Evolutionary conservation across 495 filamentous ascomycete genomes (phyloP).

Genomic region (Sordaria brevicollis): DNA sequence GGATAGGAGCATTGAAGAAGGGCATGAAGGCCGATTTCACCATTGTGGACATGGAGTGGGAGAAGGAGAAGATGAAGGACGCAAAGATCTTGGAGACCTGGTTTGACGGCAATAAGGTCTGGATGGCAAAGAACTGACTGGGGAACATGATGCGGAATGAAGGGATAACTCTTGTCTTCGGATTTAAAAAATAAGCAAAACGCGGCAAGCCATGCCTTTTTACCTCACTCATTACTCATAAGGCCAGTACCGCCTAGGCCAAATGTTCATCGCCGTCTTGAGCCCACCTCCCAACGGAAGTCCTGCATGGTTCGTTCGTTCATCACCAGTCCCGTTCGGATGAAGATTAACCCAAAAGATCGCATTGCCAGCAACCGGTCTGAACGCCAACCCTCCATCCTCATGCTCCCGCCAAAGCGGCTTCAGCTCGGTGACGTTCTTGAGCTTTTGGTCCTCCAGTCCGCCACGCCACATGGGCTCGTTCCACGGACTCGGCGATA

Average conservation of each 20-base stretch:
- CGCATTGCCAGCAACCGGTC: constrained; percentile 40
- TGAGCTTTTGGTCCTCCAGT: background rate
- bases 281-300: constrained; percentile 34
- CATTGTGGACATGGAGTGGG: constrained; percentile 49
- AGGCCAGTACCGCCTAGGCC: constrained; percentile 33
- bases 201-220: background rate
- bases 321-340: constrained; percentile 36
- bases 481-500: constrained; percentile 7
- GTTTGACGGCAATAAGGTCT: constrained; percentile 43
- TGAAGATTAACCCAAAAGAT: constrained; percentile 46
- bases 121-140: constrained; percentile 5
- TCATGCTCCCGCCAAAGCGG: constrained; percentile 34
- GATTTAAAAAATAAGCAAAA: background rate
- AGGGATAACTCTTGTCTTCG: background rate
- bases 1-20: constrained; percentile 36
- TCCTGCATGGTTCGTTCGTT: constrained; percentile 39
- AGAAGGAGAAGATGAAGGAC: constrained; percentile 38
- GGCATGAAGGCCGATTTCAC: constrained; percentile 49
- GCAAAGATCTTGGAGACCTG: constrained; percentile 45
- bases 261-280: constrained; percentile 50
- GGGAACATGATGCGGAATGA: background rate
- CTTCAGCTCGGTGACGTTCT: constrained; percentile 1
- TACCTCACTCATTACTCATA: constrained; percentile 2
- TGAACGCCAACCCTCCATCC: constrained; percentile 41
- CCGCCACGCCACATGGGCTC: constrained; percentile 14